Conservation (phyloP, 176 grass and related monocot genomes). For the Oryza coarctata region DNA sequence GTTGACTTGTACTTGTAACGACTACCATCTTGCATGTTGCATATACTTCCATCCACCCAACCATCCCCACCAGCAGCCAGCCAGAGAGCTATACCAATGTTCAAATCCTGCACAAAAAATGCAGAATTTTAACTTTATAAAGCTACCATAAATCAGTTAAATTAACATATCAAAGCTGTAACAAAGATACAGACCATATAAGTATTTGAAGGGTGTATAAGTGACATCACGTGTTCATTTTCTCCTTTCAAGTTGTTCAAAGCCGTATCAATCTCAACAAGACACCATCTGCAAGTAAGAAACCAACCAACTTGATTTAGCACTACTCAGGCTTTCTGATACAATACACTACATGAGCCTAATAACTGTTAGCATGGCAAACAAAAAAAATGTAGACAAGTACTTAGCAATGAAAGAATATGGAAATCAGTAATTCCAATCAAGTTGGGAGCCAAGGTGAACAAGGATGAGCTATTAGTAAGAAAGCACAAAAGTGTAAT, state of each 20-base stretch:
- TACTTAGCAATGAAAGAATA: neutral
- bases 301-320: neutral
- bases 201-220: slow-evolving; percentile 91
- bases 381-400: neutral
- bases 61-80: slow-evolving; percentile 90
- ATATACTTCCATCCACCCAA: slow-evolving; percentile 69
- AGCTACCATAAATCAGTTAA: neutral
- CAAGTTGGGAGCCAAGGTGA: neutral
- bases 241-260: slow-evolving; percentile 68
- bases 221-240: slow-evolving; percentile 75
- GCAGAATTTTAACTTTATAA: slow-evolving; percentile 9
- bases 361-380: neutral
- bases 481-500: neutral
- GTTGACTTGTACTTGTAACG: slow-evolving; percentile 71
- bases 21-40: slow-evolving; percentile 39
- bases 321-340: neutral
- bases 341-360: neutral
- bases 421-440: neutral
- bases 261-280: slow-evolving; percentile 86
- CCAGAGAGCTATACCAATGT: slow-evolving; percentile 90
- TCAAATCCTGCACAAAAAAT: slow-evolving; percentile 68
- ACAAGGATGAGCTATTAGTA: neutral
- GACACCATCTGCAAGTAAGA: slow-evolving; percentile 63
- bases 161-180: slow-evolving; percentile 6
- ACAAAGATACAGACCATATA: slow-evolving; percentile 72